Conservation (phyloP, 139 green algal species). For the Ostreobium quekettii region DNA sequence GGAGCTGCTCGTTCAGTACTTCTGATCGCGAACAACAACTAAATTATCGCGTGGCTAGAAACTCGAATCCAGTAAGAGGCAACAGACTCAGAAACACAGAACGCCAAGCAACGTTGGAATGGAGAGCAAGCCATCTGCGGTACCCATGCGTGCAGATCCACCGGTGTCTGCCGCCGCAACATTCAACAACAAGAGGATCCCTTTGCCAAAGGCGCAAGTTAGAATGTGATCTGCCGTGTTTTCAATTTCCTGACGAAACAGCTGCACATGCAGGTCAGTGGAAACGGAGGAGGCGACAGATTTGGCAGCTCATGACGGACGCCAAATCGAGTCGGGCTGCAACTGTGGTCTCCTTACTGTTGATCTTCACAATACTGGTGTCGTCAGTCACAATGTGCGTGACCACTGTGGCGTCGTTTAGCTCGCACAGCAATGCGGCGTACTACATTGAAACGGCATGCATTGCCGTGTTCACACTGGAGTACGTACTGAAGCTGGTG, state of each 20-base stretch:
- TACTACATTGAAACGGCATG: conserved; percentile 18
- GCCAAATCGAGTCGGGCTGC: conserved; percentile 14
- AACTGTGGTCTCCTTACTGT: conserved; percentile 20
- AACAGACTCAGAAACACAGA: too few relatives aligned
- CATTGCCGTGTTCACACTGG: conserved; percentile 28
- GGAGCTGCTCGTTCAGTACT: too few relatives aligned
- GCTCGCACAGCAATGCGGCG: not conserved
- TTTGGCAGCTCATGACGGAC: conserved; percentile 29
- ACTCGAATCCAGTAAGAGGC: too few relatives aligned
- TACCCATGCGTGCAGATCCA: too few relatives aligned
- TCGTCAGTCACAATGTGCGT: conserved; percentile 33
- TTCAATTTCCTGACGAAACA: too few relatives aligned
- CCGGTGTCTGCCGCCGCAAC: too few relatives aligned
- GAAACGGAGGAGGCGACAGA: not conserved
- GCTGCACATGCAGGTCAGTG: not conserved
- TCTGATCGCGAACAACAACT: too few relatives aligned
- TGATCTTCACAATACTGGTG: conserved; percentile 33
- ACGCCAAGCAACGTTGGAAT: too few relatives aligned
- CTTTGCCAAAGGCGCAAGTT: too few relatives aligned
- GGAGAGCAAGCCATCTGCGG: too few relatives aligned
- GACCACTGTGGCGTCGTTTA: conserved; percentile 27
- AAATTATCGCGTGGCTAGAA: too few relatives aligned
- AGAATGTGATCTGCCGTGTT: not conserved
- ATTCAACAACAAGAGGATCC: too few relatives aligned
- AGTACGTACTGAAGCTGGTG: conserved; percentile 27